These are phyloP conservation scores for Coemansia aciculifera DNA, from an alignment of 192 early-diverging fungal genomes.

Conservation along the genomic window DNA sequence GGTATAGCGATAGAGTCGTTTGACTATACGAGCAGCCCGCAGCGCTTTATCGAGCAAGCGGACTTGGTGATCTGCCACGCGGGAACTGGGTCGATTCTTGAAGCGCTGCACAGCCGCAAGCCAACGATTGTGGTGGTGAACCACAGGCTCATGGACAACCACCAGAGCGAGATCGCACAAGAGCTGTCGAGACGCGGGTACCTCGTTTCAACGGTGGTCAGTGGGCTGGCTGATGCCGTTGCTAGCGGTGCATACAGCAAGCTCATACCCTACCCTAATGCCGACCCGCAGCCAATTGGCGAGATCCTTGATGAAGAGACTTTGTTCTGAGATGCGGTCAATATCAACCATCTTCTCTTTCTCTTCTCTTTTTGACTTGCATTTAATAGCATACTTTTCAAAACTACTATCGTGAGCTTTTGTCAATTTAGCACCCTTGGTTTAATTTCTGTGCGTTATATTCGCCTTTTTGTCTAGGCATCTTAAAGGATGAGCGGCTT, in stretches of 20 bases:
- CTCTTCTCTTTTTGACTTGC: neutral
- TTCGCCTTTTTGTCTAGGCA: neutral
- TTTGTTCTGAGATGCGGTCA: neutral
- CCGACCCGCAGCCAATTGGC: slow-evolving; percentile 48
- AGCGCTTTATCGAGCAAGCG: slow-evolving; percentile 60
- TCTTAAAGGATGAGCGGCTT: slow-evolving; percentile 12
- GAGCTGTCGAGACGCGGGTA: slow-evolving; percentile 62
- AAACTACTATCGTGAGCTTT: no score
- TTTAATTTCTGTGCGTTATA: neutral
- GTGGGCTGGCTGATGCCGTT: slow-evolving; percentile 19
- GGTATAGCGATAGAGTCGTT: slow-evolving; percentile 41
- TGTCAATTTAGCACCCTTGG: neutral
- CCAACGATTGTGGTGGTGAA: slow-evolving; percentile 79
- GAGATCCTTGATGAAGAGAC: slow-evolving; percentile 51
- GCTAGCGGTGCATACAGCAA: slow-evolving; percentile 4
- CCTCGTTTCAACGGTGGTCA: slow-evolving; percentile 41
- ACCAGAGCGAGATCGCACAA: slow-evolving; percentile 81
- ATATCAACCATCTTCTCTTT: neutral
- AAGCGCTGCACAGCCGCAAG: slow-evolving; percentile 64
- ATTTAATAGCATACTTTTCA: no score
- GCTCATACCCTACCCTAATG: slow-evolving; percentile 39
- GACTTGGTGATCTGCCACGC: slow-evolving; percentile 83
- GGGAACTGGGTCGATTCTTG: slow-evolving; percentile 87
- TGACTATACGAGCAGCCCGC: slow-evolving; percentile 64
- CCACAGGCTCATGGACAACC: slow-evolving; percentile 76